Evolutionary conservation across 257 asterid genomes (phyloP).

Genomic region (Avicennia marina): DNA sequence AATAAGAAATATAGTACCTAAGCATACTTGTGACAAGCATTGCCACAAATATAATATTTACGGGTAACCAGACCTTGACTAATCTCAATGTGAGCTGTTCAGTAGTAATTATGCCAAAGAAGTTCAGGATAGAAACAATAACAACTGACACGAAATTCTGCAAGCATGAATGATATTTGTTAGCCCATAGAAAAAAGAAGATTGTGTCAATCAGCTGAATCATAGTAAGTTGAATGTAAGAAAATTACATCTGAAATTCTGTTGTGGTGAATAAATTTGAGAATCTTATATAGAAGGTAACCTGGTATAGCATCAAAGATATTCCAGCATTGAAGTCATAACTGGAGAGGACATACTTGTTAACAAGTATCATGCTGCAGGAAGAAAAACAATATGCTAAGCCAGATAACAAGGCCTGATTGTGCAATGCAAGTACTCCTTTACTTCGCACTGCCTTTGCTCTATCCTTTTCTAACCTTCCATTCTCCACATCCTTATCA

Average conservation of each 20-base stretch:
- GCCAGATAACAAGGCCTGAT: constrained; percentile 72
- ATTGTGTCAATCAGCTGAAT: constrained; percentile 16
- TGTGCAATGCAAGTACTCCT: constrained; percentile 31
- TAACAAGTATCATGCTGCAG: constrained; percentile 88
- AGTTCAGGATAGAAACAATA: constrained; percentile 55
- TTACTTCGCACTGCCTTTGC: constrained; percentile 36
- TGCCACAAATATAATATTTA: constrained; percentile 87
- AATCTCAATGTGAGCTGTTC: constrained; percentile 91
- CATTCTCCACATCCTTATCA: constrained; percentile 59
- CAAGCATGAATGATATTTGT: constrained; percentile 22
- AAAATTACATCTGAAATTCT: too few species aligned
- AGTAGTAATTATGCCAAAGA: constrained; percentile 62
- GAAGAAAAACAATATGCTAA: constrained; percentile 80
- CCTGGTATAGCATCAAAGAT: constrained; percentile 97
- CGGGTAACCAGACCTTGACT: constrained; percentile 95
- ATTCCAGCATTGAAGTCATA: constrained; percentile 82
- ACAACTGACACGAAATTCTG: constrained; percentile 88
- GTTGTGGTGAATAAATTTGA: constrained; percentile 12
- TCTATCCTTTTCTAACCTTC: constrained; percentile 40
- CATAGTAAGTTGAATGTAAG: neutral
- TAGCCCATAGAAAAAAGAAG: constrained; percentile 10
- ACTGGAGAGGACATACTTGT: constrained; percentile 89
- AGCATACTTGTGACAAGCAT: constrained; percentile 98
- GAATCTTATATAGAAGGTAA: constrained; percentile 24
- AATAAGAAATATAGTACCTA: constrained; percentile 51